Evolutionary conservation across 148 eudicot genomes (phyloP), one percentile per base, ranked within the genome.

Genomic region (Polygonum aviculare): DNA sequence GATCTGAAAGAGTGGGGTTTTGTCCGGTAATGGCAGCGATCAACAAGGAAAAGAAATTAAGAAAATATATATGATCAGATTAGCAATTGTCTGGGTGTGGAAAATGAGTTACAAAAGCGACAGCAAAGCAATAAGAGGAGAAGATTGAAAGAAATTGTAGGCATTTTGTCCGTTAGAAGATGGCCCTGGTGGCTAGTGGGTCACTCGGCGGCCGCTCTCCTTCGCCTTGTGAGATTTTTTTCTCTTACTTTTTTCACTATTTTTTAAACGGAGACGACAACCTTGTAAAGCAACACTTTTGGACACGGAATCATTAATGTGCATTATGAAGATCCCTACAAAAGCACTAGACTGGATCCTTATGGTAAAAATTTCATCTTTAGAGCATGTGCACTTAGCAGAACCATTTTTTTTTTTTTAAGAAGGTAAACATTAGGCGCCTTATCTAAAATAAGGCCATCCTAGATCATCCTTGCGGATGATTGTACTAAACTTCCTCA

Each of bases 271-370:
- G 44, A 36, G 41, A 15, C 36, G 45, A 67, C 36, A 45, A 67
- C 72, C 41, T 31, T 7, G 41, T 35, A 36, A 36, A 67, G 72
- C 16, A 18, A 67, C 44, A 38, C 44, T 16, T 67, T 67, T 36
- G 72, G 72, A 67, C 45, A 7, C 45, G 9, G 10, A 12, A 67
- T 67, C 72, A 67, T 67, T 67, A 54, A 67, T 67, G 41, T 67
- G 72, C 45, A 67, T 67, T 67, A 67, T 67, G 72, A 38, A 67
- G 72, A 67, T 67, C 72, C 72, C 72, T 67, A 67, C 45, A 44
- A 67, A 67, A 22, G 7, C 18, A 31, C 7, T 4, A 5, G 39
- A 12, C 31, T 26, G 12, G 19, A 21, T 57, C 0, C 22, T 57
- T 7, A 21, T 22, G 31, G 31, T 57, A 21, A 22, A 21, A 21